Evolutionary conservation across 192 early-diverging fungal species (phyloP), one percentile per base, ranked within the genome.

Genomic region (Polychytrium aggregatum): DNA sequence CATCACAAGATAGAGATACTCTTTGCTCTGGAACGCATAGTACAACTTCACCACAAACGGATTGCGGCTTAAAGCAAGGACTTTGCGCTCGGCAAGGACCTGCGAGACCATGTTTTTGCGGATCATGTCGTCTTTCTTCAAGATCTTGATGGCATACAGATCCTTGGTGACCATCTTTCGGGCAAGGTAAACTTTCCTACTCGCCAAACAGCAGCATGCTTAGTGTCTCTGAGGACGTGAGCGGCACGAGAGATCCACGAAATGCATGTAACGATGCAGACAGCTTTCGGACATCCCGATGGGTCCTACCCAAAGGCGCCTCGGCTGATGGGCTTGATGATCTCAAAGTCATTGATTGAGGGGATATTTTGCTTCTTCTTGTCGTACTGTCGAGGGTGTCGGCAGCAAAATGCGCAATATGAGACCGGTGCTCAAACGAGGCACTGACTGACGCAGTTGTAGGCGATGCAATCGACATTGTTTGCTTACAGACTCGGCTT

Each of bases 51-150:
- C 91, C 13, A 94, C 86, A 70, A 83, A 92, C 1, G 86, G 88
- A 0, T 87, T 87, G 16, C 70, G 58, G 10, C 83, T 71, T 44
- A 92, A 55, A 30, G 83, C 82, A 31, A 94, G 61, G 25, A 87
- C 91, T 18, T 86, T 81, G 47, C 86, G 70, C 66, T 94, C 91
- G 4, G 88, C 87, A 26, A 88, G 64, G 11, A 88, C 85, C 45
- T 92, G 89, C 24, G 79, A 84, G n/a, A 89, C 84, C 91, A 92
- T 91, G 60, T 94, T 92, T 67, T 92, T 94, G 53, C 83, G 78
- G 53, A 90, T 87, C 83, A 94, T 90, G 56, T 92, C 86, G 37
- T 83, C 83, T 48, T 91, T 94, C 61, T 86, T 87, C 52, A 94
- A 61, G 5, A 91, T 83, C 65, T 94, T 94, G 52, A 92, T 90